Base-by-base conservation (phyloP, 257 asterid genomes). In the Cruciata laevipes region DNA sequence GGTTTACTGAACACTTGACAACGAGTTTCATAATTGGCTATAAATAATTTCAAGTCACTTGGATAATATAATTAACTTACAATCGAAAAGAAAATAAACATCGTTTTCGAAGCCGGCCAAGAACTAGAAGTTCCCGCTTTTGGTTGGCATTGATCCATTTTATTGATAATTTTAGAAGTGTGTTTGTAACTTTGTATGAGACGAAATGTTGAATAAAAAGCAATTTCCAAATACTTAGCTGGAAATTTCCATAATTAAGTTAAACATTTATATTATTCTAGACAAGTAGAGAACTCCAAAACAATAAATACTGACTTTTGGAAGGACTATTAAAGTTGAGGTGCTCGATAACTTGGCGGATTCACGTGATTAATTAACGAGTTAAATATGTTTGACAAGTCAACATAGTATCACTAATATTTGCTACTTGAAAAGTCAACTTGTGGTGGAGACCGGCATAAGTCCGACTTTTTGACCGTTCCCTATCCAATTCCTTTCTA, bases 61-160 rank as follows among this genome's bases (percentile, higher is more conserved):
- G 61, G 31, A 56, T 56, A 56, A 16, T 2, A 14, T 53, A 53
- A 3, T 18, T 7, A 18, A 52, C 18, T 9, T 5, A 20, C 20
- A 16, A 53, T n/a, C 0, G 0, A 25, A 11, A 58, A 21, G 1
- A 4, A 11, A 58, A 58, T 2, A 11, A 24, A 24, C 61, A 14
- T 58, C 35, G 17, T 58, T 58, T 58, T 58, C 63, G 3, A 1
- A 23, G 63, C 63, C 37, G 63, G 33, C 63, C 63, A 58, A 47
- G 14, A 13, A 14, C 20, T 7, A 10, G 16, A 55, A 21, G 61
- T 11, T 56, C 6, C 10, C 11, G 32, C 61, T 56, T 12, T 58
- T 58, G 63, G 25, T 37, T 53, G 60, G 60, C 25, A 53, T 7
- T 23, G 23, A 56, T 56, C 61, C 61, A 23, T 21, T 14, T 47